Evolutionary conservation across 2,329 filamentous ascomycete genomes (phyloP), one percentile per base, ranked within the genome.

Genomic region (Xylaria sp.): DNA sequence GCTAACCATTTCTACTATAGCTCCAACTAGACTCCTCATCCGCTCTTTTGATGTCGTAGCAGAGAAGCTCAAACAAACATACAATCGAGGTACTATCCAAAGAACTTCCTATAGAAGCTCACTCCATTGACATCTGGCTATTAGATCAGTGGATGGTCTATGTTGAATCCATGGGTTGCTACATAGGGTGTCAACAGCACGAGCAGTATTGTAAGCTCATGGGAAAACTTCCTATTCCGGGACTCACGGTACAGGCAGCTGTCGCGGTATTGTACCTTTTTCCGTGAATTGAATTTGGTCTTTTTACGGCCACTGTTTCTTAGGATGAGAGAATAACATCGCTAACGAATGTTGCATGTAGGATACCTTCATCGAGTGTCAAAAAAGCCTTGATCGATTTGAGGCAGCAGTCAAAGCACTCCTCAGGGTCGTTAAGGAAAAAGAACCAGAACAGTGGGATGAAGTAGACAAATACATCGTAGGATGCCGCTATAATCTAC

Each of bases 131-230:
- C 18, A 34, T 13, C 9, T 20, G 8, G 23, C 15, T 3, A 4
- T 34, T 34, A 59, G 56, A 59, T 9, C 56, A 59, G 30, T 41
- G 46, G 18, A 59, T 59, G 39, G 56, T 25, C 15, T 46, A 46
- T 25, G 56, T 59, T 18, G 41, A 46, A 5, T 41, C 56, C 23
- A 45, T 59, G n/a, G 56, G 56, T 10, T 32, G 46, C n/a, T 59
- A 59, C 28, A 59, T 59, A 41, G 28, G n/a, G 30, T 32, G 18
- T 12, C 56, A 59, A 34, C 56, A 59, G 41, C 41, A 34, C 10
- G 56, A 59, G 41, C 56, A 59, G 25, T 8, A 12, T 13, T 15
- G 39, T 12, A 59, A 59, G n/a, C 41, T 59, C 2, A 46, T 12
- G n/a, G 56, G 28, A n/a, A 5, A 18, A 3, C 45, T 23, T 12